Evolutionary conservation across 306 rosid species (phyloP).

Genomic region (apple (Malus domestica)): ASM211411v1 NC_041801.1:2184001-2184500

Average conservation of each 20-base stretch:
- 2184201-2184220: constrained; percentile 10
- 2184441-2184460: constrained; percentile 88
- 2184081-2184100: constrained; percentile 28
- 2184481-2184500: constrained; percentile 23
- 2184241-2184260: not conserved
- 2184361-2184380: constrained; percentile 90
- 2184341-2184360: constrained; percentile 92
- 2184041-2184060: constrained; percentile 40
- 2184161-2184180: constrained; percentile 84
- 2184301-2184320: not conserved
- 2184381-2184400: constrained; percentile 91
- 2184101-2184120: constrained; percentile 39
- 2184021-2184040: constrained; percentile 27
- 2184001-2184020: constrained; percentile 9
- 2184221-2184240: constrained; percentile 3
- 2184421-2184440: constrained; percentile 84
- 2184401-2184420: constrained; percentile 88
- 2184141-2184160: constrained; percentile 75
- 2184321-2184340: constrained; percentile 14
- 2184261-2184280: not conserved
- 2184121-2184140: constrained; percentile 34
- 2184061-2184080: constrained; percentile 24
- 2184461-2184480: constrained; percentile 77
- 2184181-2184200: constrained; percentile 89
- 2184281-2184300: not conserved